Base-by-base conservation (phyloP, 768 basidiomycete genomes). In the Leccinum boreale region DNA sequence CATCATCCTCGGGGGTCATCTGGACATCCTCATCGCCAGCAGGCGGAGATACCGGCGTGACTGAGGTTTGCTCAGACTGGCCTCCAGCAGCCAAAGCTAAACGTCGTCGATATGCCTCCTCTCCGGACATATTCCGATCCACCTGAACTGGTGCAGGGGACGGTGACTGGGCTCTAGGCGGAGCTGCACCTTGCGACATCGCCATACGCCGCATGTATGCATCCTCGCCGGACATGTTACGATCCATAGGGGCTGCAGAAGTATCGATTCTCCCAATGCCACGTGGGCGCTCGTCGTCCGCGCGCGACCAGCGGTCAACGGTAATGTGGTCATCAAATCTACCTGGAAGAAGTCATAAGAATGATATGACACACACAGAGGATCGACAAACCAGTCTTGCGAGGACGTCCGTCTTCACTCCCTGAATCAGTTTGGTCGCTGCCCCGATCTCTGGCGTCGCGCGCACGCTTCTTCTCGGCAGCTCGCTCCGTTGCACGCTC, bases 161-260 rank as follows among this genome's bases (percentile, higher is more conserved):
- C 26, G 72, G 58, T 46, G 67, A 70, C 29, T 61, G 62, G 1
- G 53, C 63, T 23, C 61, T 63, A n/a, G 70, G 58, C 12, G 49
- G 58, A 9, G 58, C 57, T 23, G 58, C 29, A 12, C 71, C 73
- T 19, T 71, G 68, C 4, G 89, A 89, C 80, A 92, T 77, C 8
- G 89, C 87, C 17, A 91, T 77, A 23, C 91, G 85, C 29, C 89
- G 86, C 65, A 85, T 84, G 67, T 86, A 93, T 4, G 89, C 90
- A 65, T 91, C 91, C 52, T 92, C 90, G 9, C 90, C 91, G 2
- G 87, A 85, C 60, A 89, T 72, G 35, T 71, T 75, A 26, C 75
- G 74, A 45, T 82, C 78, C 3, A 81, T 68, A 6, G 74, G 61
- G 3, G 73, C 72, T n/a, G 79, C 69, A 3, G 79, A 48, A 8